Evolutionary conservation across 805 yeast species (phyloP).

Genomic region (Kodamaea kakaduensis): DNA sequence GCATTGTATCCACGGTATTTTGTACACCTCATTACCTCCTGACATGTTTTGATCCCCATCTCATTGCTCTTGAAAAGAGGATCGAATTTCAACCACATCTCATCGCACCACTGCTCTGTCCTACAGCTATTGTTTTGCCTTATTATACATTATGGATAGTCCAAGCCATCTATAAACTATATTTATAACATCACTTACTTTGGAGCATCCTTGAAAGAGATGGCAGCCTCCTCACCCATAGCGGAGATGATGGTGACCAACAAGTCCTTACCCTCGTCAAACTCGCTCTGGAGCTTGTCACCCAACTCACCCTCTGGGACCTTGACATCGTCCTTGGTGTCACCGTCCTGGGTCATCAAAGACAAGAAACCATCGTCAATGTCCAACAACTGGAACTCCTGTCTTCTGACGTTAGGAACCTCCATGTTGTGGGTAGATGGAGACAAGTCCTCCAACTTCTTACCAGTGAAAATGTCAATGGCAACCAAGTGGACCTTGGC

Average conservation of each 20-base stretch:
- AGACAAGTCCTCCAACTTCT: slow-evolving; percentile 99
- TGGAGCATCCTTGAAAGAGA: slow-evolving; percentile 98
- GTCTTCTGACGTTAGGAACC: slow-evolving; percentile 95
- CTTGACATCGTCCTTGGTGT: slow-evolving; percentile 98
- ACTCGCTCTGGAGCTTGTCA: slow-evolving; percentile 84
- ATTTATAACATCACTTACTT: slow-evolving; percentile 30
- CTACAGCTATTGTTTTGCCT: neutral
- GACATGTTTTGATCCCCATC: too few relatives aligned
- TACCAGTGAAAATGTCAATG: slow-evolving; percentile 96
- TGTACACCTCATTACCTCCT: too few relatives aligned
- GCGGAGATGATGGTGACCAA: slow-evolving; percentile 95
- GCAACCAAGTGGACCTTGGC: slow-evolving; percentile 99
- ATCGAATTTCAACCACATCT: too few relatives aligned
- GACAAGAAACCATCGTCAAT: slow-evolving; percentile 97
- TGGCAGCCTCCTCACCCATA: slow-evolving; percentile 99
- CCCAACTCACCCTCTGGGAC: slow-evolving; percentile 98
- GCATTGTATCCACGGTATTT: too few relatives aligned
- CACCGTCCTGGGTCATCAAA: slow-evolving; percentile 96
- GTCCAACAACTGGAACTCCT: slow-evolving; percentile 95
- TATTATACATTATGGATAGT: slow-evolving; percentile 10
- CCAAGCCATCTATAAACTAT: slow-evolving; percentile 9
- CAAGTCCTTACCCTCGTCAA: slow-evolving; percentile 97
- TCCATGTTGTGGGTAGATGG: slow-evolving; percentile 99
- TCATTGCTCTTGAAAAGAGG: too few relatives aligned
- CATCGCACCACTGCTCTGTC: neutral